Base-by-base conservation (phyloP, 257 asterid species). In the Perilla frutescens region DNA sequence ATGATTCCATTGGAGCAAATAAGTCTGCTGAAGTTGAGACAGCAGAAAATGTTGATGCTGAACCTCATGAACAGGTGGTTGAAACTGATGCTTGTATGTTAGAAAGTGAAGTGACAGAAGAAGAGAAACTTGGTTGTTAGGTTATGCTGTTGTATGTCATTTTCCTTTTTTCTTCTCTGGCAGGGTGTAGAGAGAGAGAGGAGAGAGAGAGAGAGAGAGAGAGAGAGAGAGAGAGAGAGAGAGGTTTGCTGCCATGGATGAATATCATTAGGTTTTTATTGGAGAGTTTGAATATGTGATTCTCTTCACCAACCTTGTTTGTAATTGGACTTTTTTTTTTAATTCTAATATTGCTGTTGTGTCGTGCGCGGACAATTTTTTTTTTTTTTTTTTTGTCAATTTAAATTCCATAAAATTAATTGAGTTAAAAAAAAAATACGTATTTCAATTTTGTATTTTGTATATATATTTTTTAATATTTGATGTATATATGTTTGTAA, bases 61-160 rank as follows among this genome's bases (percentile, higher is more conserved):
- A 76, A 43, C 39, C 65, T 50, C 5, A 59, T 62, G 32, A 60
- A 13, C 66, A 32, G 43, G 58, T 43, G 65, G 56, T 7, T 57
- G 71, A 15, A 73, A 32, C 58, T 73, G 80, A 68, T 76, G 66
- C 14, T 50, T 31, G 68, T 48, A 20, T 39, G 67, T 32, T 58
- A 62, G 67, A 62, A 32, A 15, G 59, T 62, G 65, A 71, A 15
- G 74, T 73, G 14, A 62, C 65, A 45, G 64, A 45, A 20, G 69
- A 71, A 51, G 78, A 64, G 65, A 41, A 54, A 14, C 58, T 43
- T 57, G 66, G 48, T 31, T 66, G 34, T 26, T 51, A 40, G 58
- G 39, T 5, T n/a, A 3, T 53, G 72, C 9, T 62, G 44, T 10
- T 60, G 48, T 12, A 15, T 37, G 9, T 68, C 62, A 50, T 37